Conservation (phyloP, 176 grass and related monocot genomes). For the Saccharum officinarum region DNA sequence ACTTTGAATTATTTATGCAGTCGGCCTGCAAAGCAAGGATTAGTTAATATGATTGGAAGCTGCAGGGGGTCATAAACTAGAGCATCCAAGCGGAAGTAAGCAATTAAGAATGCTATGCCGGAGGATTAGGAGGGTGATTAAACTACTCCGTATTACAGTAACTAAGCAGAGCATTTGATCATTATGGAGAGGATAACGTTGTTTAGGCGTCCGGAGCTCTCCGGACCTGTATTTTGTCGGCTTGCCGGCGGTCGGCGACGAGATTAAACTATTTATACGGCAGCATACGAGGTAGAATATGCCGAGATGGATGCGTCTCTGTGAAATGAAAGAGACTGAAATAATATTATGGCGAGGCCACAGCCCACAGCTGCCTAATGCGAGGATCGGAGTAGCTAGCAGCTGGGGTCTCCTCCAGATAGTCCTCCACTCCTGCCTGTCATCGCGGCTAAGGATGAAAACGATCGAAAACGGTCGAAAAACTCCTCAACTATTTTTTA, state of each 20-base stretch:
- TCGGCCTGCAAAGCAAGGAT: neutral
- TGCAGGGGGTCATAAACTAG: conserved; percentile 10
- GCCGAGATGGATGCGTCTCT: neutral
- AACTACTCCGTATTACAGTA: neutral
- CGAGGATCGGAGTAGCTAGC: too few species aligned
- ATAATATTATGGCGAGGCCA: too few species aligned
- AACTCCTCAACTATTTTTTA: too few species aligned
- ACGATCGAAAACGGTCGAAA: too few species aligned
- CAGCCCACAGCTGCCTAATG: too few species aligned
- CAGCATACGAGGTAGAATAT: conserved; percentile 37
- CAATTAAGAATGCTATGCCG: neutral
- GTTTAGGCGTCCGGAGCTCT: neutral
- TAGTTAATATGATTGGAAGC: neutral
- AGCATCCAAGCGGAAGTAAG: neutral
- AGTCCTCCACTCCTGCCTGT: too few species aligned
- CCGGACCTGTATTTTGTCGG: neutral
- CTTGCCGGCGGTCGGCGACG: neutral
- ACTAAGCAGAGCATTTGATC: neutral
- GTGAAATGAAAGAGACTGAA: too few species aligned
- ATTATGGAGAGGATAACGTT: conserved; percentile 9
- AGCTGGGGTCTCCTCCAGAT: too few species aligned
- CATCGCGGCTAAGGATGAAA: too few species aligned
- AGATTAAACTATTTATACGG: conserved; percentile 7
- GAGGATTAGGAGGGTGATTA: neutral
- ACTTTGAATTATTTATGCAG: neutral